These are phyloP conservation scores for Wickerhamiella qilinensis DNA, from an alignment of 805 yeast genomes.

Conservation along the genomic window DNA sequence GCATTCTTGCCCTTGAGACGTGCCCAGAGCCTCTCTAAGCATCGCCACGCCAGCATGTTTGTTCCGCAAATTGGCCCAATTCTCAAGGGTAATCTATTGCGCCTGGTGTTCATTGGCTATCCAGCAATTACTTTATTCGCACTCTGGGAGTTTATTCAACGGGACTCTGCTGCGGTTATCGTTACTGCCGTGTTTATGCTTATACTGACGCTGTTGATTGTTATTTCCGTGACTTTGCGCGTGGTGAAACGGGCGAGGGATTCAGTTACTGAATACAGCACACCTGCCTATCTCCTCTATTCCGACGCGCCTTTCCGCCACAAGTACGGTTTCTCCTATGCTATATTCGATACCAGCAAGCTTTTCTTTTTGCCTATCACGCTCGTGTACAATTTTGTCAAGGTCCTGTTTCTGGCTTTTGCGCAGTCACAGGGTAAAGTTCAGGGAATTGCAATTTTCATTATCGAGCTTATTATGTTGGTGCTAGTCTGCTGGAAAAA, in stretches of 20 bases:
- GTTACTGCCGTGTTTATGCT: slow-evolving; percentile 64
- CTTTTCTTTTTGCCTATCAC: slow-evolving; percentile 73
- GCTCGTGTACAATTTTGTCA: slow-evolving; percentile 43
- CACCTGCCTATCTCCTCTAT: slow-evolving; percentile 77
- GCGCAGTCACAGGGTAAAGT: slow-evolving; percentile 71
- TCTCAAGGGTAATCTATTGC: slow-evolving; percentile 62
- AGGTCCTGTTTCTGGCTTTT: slow-evolving; percentile 58
- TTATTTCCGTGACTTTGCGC: slow-evolving; percentile 51
- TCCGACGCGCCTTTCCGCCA: slow-evolving; percentile 59
- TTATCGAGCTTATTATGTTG: slow-evolving; percentile 58
- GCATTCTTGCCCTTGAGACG: slow-evolving; percentile 21
- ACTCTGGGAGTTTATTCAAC: slow-evolving; percentile 69
- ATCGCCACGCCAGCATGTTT: slow-evolving; percentile 21
- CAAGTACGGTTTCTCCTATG: slow-evolving; percentile 77
- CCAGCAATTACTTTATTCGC: slow-evolving; percentile 66
- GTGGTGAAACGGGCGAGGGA: slow-evolving; percentile 44
- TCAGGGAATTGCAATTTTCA: slow-evolving; percentile 60
- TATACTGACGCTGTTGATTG: slow-evolving; percentile 39
- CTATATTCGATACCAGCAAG: slow-evolving; percentile 66
- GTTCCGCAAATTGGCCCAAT: slow-evolving; percentile 49
- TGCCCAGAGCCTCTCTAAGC: slow-evolving; percentile 1
- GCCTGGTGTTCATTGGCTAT: slow-evolving; percentile 73
- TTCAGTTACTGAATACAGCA: slow-evolving; percentile 45
- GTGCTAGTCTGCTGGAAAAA: slow-evolving; percentile 41
- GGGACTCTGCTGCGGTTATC: slow-evolving; percentile 79